phyloP scores from a whole-genome alignment of 2,329 filamentous ascomycete species.

The Alternaria gaisen region DNA sequence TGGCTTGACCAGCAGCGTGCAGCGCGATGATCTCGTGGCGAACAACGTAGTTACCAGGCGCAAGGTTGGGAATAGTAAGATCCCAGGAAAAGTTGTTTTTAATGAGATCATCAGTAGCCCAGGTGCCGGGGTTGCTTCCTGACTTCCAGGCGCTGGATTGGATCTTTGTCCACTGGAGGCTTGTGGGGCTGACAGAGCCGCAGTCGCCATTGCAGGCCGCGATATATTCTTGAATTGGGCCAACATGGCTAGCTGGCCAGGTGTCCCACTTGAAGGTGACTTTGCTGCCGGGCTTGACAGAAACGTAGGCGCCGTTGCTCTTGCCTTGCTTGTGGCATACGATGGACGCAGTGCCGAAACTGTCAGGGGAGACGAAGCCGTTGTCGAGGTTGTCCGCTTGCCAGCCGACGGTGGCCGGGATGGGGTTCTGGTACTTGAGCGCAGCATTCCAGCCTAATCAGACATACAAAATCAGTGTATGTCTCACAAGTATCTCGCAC shows the following conservation, averaged over 20 bases:
- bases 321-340: constrained; percentile 49
- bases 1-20: constrained; percentile 53
- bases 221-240: constrained; percentile 50
- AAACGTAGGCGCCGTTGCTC: constrained; percentile 42
- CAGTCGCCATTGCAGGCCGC: constrained; percentile 43
- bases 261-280: constrained; percentile 42
- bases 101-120: constrained; percentile 49
- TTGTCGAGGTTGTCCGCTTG: constrained; percentile 48
- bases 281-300: constrained; percentile 45
- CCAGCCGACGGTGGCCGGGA: constrained; percentile 46
- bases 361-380: constrained; percentile 45
- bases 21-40: constrained; percentile 63
- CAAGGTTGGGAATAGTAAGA: constrained; percentile 57
- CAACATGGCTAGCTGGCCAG: constrained; percentile 42
- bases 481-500: too few species aligned
- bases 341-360: constrained; percentile 39
- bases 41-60: constrained; percentile 62
- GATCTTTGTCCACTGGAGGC: constrained; percentile 47
- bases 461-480: too few species aligned
- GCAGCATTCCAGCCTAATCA: constrained; percentile 35
- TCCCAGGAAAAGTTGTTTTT: constrained; percentile 58
- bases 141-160: constrained; percentile 32
- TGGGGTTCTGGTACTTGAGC: constrained; percentile 41
- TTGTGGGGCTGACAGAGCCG: constrained; percentile 29
- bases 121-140: constrained; percentile 40